These are phyloP conservation scores for Monosporascus cannonballus DNA, from an alignment of 2,329 filamentous ascomycete genomes.

Conservation along the genomic window DNA sequence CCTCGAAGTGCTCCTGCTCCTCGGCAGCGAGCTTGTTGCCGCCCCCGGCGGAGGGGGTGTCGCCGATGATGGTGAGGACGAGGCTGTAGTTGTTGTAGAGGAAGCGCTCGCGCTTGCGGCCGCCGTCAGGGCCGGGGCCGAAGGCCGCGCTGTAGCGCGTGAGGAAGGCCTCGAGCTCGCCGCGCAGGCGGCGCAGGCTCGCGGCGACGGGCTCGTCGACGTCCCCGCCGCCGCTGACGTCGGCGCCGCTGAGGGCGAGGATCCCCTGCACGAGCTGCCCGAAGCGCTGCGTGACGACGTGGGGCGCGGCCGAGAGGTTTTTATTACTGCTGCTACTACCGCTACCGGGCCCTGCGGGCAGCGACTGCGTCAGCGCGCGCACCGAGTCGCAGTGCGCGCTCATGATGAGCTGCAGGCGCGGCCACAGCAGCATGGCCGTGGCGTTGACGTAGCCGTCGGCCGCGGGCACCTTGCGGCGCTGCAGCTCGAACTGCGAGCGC, in stretches of 20 bases:
- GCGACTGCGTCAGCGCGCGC: constrained; percentile 51
- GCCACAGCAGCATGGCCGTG: constrained; percentile 94
- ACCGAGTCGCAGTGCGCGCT: constrained; percentile 88
- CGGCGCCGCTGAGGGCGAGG: constrained; percentile 66
- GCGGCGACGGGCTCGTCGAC: constrained; percentile 88
- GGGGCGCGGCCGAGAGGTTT: constrained; percentile 69
- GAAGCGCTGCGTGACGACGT: constrained; percentile 90
- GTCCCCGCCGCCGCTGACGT: constrained; percentile 90
- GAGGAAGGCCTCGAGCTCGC: constrained; percentile 79
- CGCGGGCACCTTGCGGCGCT: constrained; percentile 82
- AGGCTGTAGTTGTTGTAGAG: constrained; percentile 95
- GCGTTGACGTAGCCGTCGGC: constrained; percentile 90
- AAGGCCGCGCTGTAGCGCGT: constrained; percentile 70
- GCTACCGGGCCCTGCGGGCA: constrained; percentile 40
- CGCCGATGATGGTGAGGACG: constrained; percentile 85
- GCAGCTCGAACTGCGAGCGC: constrained; percentile 87
- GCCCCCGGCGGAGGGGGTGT: constrained; percentile 34
- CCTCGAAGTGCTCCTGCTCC: constrained; percentile 69
- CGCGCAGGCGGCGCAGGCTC: constrained; percentile 69
- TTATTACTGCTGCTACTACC: constrained; percentile 22
- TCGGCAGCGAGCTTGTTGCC: constrained; percentile 68
- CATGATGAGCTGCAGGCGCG: constrained; percentile 89
- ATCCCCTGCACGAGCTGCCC: constrained; percentile 87
- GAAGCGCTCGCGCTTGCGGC: constrained; percentile 74
- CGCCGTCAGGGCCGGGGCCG: constrained; percentile 53